Evolutionary conservation across 192 early-diverging fungal species (phyloP).

Genomic region (Chytriomyces confervae): DNA sequence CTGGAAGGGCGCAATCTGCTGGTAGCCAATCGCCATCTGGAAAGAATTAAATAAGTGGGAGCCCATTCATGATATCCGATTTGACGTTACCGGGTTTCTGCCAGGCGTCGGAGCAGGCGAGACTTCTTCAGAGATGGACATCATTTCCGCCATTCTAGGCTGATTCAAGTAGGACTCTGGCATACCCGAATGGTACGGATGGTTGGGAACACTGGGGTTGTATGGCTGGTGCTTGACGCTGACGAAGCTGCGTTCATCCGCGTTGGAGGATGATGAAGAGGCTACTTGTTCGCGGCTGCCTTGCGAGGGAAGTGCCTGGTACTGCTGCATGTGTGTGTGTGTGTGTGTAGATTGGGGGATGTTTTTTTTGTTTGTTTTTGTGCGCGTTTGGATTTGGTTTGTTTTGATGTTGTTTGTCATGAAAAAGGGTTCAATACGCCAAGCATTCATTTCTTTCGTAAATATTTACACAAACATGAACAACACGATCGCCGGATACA

Average conservation of each 20-base stretch:
- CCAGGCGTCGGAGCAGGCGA: neutral
- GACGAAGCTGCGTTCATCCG: no score
- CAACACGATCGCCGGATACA: conserved; percentile 34
- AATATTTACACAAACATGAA: conserved; percentile 14
- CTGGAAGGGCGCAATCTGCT: neutral
- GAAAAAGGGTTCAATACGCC: no score
- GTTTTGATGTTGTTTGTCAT: no score
- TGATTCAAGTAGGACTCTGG: neutral
- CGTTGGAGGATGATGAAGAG: no score
- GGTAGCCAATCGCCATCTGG: neutral
- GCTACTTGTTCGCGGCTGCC: no score
- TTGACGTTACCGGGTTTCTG: neutral
- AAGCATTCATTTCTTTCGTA: no score
- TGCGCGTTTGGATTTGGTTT: no score
- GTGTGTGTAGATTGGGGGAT: no score
- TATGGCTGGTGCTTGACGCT: neutral
- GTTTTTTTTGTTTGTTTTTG: no score
- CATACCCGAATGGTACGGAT: neutral
- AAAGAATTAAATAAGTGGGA: neutral
- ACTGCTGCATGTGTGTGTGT: no score
- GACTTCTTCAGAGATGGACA: neutral
- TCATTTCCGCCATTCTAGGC: no score
- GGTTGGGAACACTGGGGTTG: neutral
- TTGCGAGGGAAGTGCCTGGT: no score
- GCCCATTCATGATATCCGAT: neutral